These are phyloP conservation scores for Xanthoconium stramineum DNA, from an alignment of 768 basidiomycete genomes.

Conservation along the genomic window DNA sequence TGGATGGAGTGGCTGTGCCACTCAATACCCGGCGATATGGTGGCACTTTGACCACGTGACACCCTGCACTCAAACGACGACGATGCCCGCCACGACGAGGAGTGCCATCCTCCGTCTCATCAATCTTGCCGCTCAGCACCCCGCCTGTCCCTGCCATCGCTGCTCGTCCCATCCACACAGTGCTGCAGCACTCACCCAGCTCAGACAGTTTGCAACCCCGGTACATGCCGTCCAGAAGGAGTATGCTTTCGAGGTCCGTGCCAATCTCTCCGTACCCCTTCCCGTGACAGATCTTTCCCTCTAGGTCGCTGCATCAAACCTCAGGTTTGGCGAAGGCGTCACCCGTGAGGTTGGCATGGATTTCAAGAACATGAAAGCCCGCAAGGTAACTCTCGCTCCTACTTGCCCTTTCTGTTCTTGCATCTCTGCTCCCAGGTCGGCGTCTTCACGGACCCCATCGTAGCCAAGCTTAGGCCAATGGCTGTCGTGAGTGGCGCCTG, in stretches of 20 bases:
- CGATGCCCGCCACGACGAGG: slow-evolving; percentile 49
- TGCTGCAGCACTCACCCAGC: slow-evolving; percentile 46
- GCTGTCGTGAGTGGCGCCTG: slow-evolving; percentile 54
- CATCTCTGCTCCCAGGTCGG: slow-evolving; percentile 60
- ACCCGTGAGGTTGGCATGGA: slow-evolving; percentile 92
- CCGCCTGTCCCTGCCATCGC: slow-evolving; percentile 78
- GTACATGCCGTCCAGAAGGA: slow-evolving; percentile 72
- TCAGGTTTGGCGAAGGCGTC: slow-evolving; percentile 88
- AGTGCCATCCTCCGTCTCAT: slow-evolving; percentile 70
- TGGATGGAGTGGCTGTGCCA: slow-evolving; percentile 16
- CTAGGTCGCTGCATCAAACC: slow-evolving; percentile 77
- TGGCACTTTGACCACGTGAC: slow-evolving; percentile 5
- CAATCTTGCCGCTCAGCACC: slow-evolving; percentile 62
- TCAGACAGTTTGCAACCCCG: slow-evolving; percentile 76
- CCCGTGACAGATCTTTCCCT: neutral
- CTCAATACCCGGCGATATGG: neutral
- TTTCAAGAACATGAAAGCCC: slow-evolving; percentile 88
- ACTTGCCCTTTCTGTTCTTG: neutral
- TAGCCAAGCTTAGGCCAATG: slow-evolving; percentile 80
- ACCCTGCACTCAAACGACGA: neutral
- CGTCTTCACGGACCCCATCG: slow-evolving; percentile 88
- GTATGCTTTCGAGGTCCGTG: slow-evolving; percentile 82
- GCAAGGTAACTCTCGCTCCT: slow-evolving; percentile 52
- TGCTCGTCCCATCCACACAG: slow-evolving; percentile 45
- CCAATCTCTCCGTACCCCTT: neutral